Base-by-base conservation (phyloP, 2,329 filamentous ascomycete genomes). In the Aschersonia sp. region DNA sequence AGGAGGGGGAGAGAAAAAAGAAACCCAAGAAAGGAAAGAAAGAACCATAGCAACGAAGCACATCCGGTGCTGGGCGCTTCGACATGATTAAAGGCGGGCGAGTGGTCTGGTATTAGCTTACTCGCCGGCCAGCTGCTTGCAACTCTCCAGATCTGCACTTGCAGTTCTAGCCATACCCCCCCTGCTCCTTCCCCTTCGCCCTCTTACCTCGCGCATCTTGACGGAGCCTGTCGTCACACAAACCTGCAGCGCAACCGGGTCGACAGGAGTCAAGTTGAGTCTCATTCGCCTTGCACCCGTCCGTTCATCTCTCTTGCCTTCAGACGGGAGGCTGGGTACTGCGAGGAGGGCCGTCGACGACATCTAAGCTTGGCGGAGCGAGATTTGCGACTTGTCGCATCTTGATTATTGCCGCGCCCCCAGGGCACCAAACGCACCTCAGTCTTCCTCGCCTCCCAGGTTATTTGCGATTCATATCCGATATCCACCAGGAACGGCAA, bases 221-320 rank as follows among this genome's bases (percentile, higher is more conserved):
- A 41, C 45, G 30, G 47, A 47, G 22, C 43, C 43, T 32, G 12
- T 41, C 49, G 54, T 56, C 41, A 46, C 51, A 56, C 55, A 50
- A 50, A 44, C 3, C 51, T 56, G 54, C 54, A 48, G 51, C 50
- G 48, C 54, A 49, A 54, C 50, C 50, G 51, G 50, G 48, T 49
- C 49, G 44, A 50, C 54, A 53, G 52, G 49, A 48, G 42, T 52
- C 51, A 49, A 51, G 49, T 41, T 49, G 47, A 52, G 47, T 32
- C 47, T 37, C 7, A 45, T 50, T 50, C 48, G 47, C 47, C 35
- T 37, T 37, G 35, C 12, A 37, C 46, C 49, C 46, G 48, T 48
- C 46, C 48, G 45, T 50, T 32, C 14, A 29, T 39, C 45, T 39
- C 32, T 43, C 41, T 45, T 29, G 46, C 35, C 35, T 37, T 40